These are phyloP conservation scores for Trichoderma virens DNA, from an alignment of 495 filamentous ascomycete species.

Conservation along the genomic window DNA sequence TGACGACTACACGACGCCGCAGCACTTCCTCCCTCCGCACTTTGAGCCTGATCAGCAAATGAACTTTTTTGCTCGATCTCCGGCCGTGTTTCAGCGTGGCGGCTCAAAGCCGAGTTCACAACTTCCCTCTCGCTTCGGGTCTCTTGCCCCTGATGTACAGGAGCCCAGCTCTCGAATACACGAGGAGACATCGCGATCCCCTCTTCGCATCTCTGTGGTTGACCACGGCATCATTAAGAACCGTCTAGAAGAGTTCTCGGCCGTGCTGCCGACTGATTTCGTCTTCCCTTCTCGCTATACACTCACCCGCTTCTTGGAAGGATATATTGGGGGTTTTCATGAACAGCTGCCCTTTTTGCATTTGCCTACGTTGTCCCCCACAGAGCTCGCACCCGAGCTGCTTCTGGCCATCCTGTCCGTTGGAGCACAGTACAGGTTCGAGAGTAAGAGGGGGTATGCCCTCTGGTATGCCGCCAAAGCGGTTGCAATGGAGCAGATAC, in stretches of 20 bases:
- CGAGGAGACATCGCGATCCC: slow-evolving; percentile 36
- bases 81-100: slow-evolving; percentile 31
- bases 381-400: slow-evolving; percentile 48
- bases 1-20: slow-evolving; percentile 40
- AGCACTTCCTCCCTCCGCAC: slow-evolving; percentile 39
- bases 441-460: slow-evolving; percentile 57
- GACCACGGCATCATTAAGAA: slow-evolving; percentile 56
- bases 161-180: slow-evolving; percentile 35
- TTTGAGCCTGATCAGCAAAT: slow-evolving; percentile 41
- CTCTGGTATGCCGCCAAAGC: slow-evolving; percentile 60
- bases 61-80: slow-evolving; percentile 34
- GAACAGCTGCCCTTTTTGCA: slow-evolving; percentile 64
- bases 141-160: slow-evolving; percentile 55
- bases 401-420: slow-evolving; percentile 57
- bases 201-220: slow-evolving; percentile 58
- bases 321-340: slow-evolving; percentile 60
- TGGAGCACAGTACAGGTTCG: slow-evolving; percentile 63
- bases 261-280: slow-evolving; percentile 59
- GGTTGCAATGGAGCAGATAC: slow-evolving; percentile 45
- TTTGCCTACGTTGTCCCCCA: slow-evolving; percentile 50
- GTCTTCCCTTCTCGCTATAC: slow-evolving; percentile 57
- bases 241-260: slow-evolving; percentile 58
- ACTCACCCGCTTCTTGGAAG: slow-evolving; percentile 56
- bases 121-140: slow-evolving; percentile 62
- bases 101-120: slow-evolving; percentile 50